Base-by-base conservation (phyloP, 305 asterid genomes). In the Rubia tinctorum region DNA sequence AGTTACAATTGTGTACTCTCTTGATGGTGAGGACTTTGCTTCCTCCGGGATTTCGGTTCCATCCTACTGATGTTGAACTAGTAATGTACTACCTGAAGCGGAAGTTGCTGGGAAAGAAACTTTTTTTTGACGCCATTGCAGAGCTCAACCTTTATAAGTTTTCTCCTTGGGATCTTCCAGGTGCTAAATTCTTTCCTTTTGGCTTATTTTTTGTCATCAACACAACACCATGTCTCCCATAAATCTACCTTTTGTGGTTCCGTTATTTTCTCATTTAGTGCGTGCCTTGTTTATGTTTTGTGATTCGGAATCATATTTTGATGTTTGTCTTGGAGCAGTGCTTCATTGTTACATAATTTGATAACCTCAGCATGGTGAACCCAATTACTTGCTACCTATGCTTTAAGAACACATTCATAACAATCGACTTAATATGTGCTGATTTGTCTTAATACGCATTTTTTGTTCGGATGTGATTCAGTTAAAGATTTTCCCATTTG, bases 41-140 rank as follows among this genome's bases (percentile, higher is more conserved):
- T 66, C 86, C 93, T 63, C 98, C 98, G 11, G 98, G 99, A 34
- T 94, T 91, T 80, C 95, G 99, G 3, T 94, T 94, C 79, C 93
- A 91, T 78, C 99, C 99, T 0, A 94, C 97, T 43, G 97, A 91
- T 74, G 89, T 82, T 25, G 99, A 94, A 81, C 77, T 94, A 77
- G 66, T 91, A 40, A 75, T 91, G 90, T 94, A 90, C 84, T 86
- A 90, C 82, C 92, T 94, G 25, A 94, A 94, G 81, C 82, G 92
- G 80, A 91, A 91, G 80, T 75, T 90, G 27, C 27, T 79, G 85
- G 95, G 98, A 72, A 90, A 80, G 84, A 86, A 81, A 84, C 76
- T 86, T 79, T 84, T 12, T 39, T 69, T 82, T 67, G 91, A 91
- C 76, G 93, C 91, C 66, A 84, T 94, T 77, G 81, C 99, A 0